Percentiles rank a stretch among this genome's conserved stretches.
These are phyloP conservation scores for Cicer yamashitae DNA, from an alignment of 306 rosid genomes.

Conservation along the genomic window DNA sequence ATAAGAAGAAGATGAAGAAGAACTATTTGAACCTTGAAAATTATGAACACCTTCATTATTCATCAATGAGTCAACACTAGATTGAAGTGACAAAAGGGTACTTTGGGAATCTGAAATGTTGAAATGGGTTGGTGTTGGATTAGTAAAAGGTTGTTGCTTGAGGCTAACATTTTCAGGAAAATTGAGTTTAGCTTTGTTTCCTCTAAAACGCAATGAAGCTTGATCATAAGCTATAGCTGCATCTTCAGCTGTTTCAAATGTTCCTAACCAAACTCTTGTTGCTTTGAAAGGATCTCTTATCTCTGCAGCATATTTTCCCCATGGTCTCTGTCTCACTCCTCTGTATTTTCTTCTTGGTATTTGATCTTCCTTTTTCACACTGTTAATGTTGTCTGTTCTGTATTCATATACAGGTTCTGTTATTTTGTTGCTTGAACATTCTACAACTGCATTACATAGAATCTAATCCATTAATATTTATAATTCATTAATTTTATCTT, in stretches of 20 bases:
- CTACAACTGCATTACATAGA: conserved; percentile 18
- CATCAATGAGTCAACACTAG: conserved; percentile 49
- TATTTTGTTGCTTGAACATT: conserved; percentile 28
- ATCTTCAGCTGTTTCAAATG: conserved; percentile 60
- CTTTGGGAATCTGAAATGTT: conserved; percentile 28
- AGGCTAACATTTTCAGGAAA: conserved; percentile 70
- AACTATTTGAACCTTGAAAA: no score
- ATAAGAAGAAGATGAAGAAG: conserved; percentile 1
- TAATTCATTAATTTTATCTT: no score
- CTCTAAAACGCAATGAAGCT: conserved; percentile 68
- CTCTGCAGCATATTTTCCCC: conserved; percentile 84
- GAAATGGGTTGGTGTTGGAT: conserved; percentile 30
- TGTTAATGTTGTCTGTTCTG: conserved; percentile 31
- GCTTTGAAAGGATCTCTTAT: conserved; percentile 71
- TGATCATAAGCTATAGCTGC: conserved; percentile 72
- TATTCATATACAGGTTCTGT: conserved; percentile 48
- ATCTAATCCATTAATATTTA: conserved; percentile 1
- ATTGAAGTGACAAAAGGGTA: conserved; percentile 46
- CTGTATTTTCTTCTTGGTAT: conserved; percentile 59
- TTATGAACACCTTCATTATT: conserved; percentile 36
- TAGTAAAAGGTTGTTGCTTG: neutral
- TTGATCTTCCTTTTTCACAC: conserved; percentile 14
- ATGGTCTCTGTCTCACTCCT: conserved; percentile 80
- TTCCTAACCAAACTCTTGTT: conserved; percentile 71
- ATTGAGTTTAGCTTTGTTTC: conserved; percentile 71